phyloP scores from a whole-genome alignment of 306 rosid genomes.

The Medicago lupulina region DNA sequence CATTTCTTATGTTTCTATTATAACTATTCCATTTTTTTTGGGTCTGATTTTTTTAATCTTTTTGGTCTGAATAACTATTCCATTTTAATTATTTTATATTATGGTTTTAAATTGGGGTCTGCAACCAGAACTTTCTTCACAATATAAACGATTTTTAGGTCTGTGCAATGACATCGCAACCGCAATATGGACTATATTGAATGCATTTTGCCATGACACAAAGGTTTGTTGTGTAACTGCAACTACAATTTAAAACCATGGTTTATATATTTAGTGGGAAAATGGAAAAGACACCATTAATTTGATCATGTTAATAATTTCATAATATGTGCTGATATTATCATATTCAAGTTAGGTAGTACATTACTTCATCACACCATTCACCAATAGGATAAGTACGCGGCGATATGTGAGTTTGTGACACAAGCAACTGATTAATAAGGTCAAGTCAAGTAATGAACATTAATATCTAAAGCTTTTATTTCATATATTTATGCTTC shows the following conservation, averaged over 20 bases:
- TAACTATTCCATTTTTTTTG: constrained; percentile 18
- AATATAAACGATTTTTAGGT: not conserved
- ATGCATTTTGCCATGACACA: not conserved
- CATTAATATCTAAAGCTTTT: constrained; percentile 43
- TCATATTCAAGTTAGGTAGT: constrained; percentile 51
- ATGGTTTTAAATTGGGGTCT: not conserved
- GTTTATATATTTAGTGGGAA: constrained; percentile 14
- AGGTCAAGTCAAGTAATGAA: not conserved
- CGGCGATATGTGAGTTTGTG: constrained; percentile 65
- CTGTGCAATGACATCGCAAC: too few relatives aligned
- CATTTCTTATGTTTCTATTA: not conserved
- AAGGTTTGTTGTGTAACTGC: not conserved
- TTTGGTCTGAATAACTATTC: constrained; percentile 14
- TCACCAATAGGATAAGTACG: constrained; percentile 47
- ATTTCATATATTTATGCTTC: constrained; percentile 44
- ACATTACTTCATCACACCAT: constrained; percentile 8
- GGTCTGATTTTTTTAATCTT: too few relatives aligned
- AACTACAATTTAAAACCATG: not conserved
- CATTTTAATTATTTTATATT: not conserved
- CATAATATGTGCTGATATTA: constrained; percentile 26
- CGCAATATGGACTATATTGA: too few relatives aligned
- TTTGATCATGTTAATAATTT: constrained; percentile 43
- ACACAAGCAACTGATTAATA: constrained; percentile 14
- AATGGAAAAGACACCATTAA: constrained; percentile 37
- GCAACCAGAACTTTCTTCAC: too few relatives aligned